Base-by-base conservation (phyloP, 2,329 filamentous ascomycete genomes). In the Drechslerella dactyloides region DNA sequence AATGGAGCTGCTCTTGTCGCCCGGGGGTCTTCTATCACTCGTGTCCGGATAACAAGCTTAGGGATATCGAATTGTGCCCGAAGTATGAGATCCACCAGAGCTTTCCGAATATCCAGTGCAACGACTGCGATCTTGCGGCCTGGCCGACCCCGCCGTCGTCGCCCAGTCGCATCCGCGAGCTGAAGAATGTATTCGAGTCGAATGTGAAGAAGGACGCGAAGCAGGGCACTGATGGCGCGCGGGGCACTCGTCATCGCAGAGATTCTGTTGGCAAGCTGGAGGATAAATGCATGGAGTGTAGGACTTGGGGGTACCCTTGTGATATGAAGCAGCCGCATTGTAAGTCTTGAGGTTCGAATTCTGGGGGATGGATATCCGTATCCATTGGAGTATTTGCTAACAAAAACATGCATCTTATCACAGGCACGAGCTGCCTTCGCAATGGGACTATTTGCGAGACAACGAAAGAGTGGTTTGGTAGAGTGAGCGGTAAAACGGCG, bases 261-360 rank as follows among this genome's bases (percentile, higher is more conserved):
- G 68, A 65, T 15, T 72, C 68, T 6, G 68, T 72, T 40, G 68
- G 68, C 21, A 72, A 61, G 60, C 52, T 72, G 30, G 68, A 72
- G 35, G 68, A 72, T 21, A 72, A 72, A 44, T 72, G 68, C 23
- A 60, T 51, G 35, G 55, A 65, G 40, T 72, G 68, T 54, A 60
- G 68, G 42, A 48, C 60, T 21, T 61, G 55, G 55, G 68, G 68
- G 44, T 55, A 60, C 33, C 48, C 54, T 52, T 72, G 68, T 44
- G 68, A 72, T 33, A 51, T 65, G 56, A 72, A 72, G 44, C 58
- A 65, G 44, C 60, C 68, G 44, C 68, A 65, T 24, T 72, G 68
- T 72, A 65, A 72, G 68, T 64, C 10, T 59, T 52, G 17, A 23
- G 52, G n/a, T n/a, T n/a, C n/a, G n/a, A n/a, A n/a, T n/a, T n/a